phyloP scores from a whole-genome alignment of 495 filamentous ascomycete genomes.

The Melanomma pulvis-pyrius region DNA sequence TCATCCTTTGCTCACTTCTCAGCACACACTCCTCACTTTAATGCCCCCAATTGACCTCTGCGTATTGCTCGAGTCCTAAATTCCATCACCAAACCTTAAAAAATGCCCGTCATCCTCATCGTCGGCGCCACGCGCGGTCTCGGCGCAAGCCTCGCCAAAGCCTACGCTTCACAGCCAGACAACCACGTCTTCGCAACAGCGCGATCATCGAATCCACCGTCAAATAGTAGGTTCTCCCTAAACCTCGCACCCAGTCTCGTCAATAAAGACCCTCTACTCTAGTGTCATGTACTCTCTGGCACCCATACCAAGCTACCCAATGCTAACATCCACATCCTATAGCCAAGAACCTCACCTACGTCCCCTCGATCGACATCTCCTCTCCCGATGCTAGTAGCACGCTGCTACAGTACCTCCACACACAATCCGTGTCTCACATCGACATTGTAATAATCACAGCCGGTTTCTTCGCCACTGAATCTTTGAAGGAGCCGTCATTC shows the following conservation, averaged over 20 bases:
- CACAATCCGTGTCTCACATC: conserved; percentile 42
- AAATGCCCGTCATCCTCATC: conserved; percentile 55
- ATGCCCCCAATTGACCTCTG: neutral
- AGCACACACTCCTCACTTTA: neutral
- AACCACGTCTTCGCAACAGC: conserved; percentile 63
- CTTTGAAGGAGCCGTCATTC: conserved; percentile 64
- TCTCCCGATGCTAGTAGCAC: conserved; percentile 36
- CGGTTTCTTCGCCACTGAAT: conserved; percentile 70
- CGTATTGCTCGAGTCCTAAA: neutral
- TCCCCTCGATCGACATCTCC: conserved; percentile 40
- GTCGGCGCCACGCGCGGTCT: conserved; percentile 70
- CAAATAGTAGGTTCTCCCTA: conserved; percentile 12
- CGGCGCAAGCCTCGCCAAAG: conserved; percentile 62
- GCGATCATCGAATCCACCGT: conserved; percentile 47
- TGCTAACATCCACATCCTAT: neutral
- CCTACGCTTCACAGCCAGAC: conserved; percentile 55
- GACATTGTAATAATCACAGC: conserved; percentile 67
- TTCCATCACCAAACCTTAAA: neutral
- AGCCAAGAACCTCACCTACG: conserved; percentile 29
- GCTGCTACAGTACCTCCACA: conserved; percentile 10
- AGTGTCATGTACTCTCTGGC: neutral
- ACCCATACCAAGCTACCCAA: neutral
- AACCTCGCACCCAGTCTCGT: neutral
- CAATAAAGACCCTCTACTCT: neutral
- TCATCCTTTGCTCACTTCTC: neutral